Evolutionary conservation across 2,329 filamentous ascomycete species (phyloP).

Genomic region (Cryphonectria carpinicola): DNA sequence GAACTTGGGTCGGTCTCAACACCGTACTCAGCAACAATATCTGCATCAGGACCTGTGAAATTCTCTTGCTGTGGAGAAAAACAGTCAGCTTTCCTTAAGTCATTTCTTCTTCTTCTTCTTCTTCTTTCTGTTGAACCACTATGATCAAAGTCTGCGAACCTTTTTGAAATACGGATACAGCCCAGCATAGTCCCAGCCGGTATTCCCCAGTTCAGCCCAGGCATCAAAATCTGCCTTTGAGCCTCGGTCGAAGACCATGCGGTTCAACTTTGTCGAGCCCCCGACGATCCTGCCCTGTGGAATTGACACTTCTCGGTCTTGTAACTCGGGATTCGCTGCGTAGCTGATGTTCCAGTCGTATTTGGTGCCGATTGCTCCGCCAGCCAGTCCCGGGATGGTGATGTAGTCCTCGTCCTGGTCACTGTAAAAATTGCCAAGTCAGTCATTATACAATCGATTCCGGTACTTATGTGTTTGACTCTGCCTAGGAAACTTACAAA

Average conservation of each 20-base stretch:
- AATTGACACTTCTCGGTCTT: constrained; percentile 13
- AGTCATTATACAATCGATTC: constrained; percentile 10
- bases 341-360: constrained; percentile 38
- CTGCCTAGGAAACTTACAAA: constrained; percentile 24
- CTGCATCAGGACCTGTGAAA: constrained; percentile 34
- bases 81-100: neutral
- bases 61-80: constrained; percentile 29
- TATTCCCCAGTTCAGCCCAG: constrained; percentile 36
- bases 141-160: constrained; percentile 17
- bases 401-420: constrained; percentile 32
- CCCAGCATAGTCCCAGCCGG: constrained; percentile 35
- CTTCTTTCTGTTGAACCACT: too few species aligned
- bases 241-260: constrained; percentile 37
- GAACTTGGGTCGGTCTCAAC: constrained; percentile 35
- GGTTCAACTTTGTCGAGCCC: constrained; percentile 36
- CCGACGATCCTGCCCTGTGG: constrained; percentile 34
- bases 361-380: constrained; percentile 31
- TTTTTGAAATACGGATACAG: constrained; percentile 39
- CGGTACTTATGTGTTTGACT: neutral
- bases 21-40: constrained; percentile 34
- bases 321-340: constrained; percentile 14
- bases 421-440: constrained; percentile 9
- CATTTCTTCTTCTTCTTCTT: too few species aligned
- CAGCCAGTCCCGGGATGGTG: constrained; percentile 35
- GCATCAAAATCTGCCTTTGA: constrained; percentile 35